Conservation (phyloP, 148 eudicot genomes). For the Talinum fruticosum region DNA sequence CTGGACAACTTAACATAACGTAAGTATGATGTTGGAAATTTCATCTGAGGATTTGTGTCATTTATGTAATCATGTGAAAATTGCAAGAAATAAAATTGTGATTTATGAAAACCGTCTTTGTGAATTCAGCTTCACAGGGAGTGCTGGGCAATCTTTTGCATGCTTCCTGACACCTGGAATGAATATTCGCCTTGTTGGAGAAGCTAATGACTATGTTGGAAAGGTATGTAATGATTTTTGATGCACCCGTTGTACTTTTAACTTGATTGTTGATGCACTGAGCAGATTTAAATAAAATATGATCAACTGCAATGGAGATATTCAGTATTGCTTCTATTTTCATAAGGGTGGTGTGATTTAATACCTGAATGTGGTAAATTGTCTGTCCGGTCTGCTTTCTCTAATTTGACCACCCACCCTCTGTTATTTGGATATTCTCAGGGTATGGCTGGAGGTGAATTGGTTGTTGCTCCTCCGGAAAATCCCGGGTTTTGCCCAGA, state of each 20-base stretch:
- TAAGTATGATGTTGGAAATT: constrained; percentile 27
- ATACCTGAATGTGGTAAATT: not conserved
- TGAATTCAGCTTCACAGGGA: constrained; percentile 71
- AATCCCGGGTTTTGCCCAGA: constrained; percentile 84
- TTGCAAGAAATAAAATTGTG: not conserved
- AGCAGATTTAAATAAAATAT: constrained; percentile 1
- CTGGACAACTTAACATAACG: constrained; percentile 96
- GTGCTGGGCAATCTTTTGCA: constrained; percentile 97
- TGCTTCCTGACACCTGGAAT: constrained; percentile 96
- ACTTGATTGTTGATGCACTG: not conserved
- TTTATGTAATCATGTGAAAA: not conserved
- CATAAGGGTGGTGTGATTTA: not conserved
- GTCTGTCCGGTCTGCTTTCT: too few relatives aligned
- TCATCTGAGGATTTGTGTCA: not conserved
- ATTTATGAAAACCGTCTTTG: constrained; percentile 4
- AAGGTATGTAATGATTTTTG: constrained; percentile 50
- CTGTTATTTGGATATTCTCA: constrained; percentile 24
- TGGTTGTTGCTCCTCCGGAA: constrained; percentile 85
- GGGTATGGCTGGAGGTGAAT: constrained; percentile 99
- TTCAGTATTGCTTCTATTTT: not conserved
- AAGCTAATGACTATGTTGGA: constrained; percentile 98
- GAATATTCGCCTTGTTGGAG: constrained; percentile 92
- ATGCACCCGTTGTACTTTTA: not conserved
- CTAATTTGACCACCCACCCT: too few relatives aligned
- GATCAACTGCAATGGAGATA: not conserved